A percentile compares a stretch with the other conserved stretches of the same genome.
phyloP scores from a whole-genome alignment of 345 rosid genomes.

The Euphorbia tirucalli region DNA sequence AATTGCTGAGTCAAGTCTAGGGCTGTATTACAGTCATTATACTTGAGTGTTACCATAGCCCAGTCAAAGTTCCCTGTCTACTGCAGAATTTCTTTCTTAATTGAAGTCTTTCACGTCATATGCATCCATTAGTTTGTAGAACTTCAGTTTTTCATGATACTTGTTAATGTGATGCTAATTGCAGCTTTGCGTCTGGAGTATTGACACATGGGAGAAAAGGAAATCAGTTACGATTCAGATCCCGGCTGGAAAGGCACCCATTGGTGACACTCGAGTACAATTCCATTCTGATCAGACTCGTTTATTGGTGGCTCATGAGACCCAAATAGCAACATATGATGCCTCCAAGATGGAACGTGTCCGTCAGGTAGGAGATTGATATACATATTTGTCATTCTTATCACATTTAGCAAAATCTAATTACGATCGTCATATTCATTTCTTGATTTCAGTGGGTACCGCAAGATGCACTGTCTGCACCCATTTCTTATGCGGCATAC shows the following conservation, averaged over 20 bases:
- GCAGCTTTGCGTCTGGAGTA: constrained; percentile 80
- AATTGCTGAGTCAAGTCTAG: too few relatives aligned
- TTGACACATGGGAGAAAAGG: constrained; percentile 88
- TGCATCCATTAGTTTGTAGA: neutral
- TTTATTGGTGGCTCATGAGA: constrained; percentile 75
- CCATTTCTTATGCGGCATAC: constrained; percentile 68
- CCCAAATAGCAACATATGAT: constrained; percentile 77
- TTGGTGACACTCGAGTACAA: constrained; percentile 70
- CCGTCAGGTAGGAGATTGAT: constrained; percentile 48
- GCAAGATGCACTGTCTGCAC: constrained; percentile 64
- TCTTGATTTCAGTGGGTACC: constrained; percentile 65
- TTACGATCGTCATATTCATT: neutral
- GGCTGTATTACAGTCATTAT: neutral
- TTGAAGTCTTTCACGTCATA: neutral
- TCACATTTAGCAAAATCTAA: neutral
- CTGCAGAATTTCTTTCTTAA: neutral
- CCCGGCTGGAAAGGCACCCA: constrained; percentile 63
- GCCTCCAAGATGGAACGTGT: constrained; percentile 78
- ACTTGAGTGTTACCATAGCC: neutral
- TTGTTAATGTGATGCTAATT: neutral
- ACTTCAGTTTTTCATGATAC: neutral
- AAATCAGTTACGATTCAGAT: constrained; percentile 55
- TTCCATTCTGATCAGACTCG: constrained; percentile 76
- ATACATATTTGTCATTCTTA: neutral
- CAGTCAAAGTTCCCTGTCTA: neutral